Evolutionary conservation across 1,284 basidiomycete genomes (phyloP).

Genomic region (Vanrija humicola): DNA sequence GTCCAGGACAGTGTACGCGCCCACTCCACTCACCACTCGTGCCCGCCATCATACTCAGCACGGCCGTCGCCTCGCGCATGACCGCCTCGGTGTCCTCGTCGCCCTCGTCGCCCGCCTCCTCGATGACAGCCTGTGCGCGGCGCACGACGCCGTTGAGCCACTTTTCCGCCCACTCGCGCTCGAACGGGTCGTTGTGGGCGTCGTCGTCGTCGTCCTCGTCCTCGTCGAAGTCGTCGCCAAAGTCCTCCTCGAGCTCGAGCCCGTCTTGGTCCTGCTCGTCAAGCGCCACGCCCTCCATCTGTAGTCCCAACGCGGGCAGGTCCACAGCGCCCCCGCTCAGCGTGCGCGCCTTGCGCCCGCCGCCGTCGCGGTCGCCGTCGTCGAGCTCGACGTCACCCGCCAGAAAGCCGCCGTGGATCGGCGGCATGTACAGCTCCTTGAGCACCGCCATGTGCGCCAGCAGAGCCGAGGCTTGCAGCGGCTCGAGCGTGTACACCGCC

Average conservation of each 20-base stretch:
- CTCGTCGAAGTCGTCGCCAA: constrained; percentile 12
- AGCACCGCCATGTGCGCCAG: constrained; percentile 35
- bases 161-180: constrained; percentile 48
- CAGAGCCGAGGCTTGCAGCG: constrained; percentile 27
- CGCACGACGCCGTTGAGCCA: constrained; percentile 46
- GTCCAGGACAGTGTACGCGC: too few relatives aligned
- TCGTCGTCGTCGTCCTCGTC: constrained; percentile 18
- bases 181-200: constrained; percentile 41
- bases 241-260: constrained; percentile 7
- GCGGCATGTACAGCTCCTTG: constrained; percentile 39
- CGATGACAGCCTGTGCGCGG: constrained; percentile 38
- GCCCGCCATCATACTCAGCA: constrained; percentile 63
- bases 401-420: constrained; percentile 43
- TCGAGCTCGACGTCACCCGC: constrained; percentile 23
- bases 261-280: constrained; percentile 7
- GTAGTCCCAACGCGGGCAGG: constrained; percentile 18
- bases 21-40: constrained; percentile 53
- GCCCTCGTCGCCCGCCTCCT: constrained; percentile 4
- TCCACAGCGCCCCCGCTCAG: constrained; percentile 21
- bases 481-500: constrained; percentile 29
- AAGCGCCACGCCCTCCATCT: constrained; percentile 34
- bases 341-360: constrained; percentile 17
- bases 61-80: constrained; percentile 56
- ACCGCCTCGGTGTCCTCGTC: constrained; percentile 8
- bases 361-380: background rate